phyloP scores from a whole-genome alignment of 345 rosid species.

The Melaleuca quinquenervia region DNA sequence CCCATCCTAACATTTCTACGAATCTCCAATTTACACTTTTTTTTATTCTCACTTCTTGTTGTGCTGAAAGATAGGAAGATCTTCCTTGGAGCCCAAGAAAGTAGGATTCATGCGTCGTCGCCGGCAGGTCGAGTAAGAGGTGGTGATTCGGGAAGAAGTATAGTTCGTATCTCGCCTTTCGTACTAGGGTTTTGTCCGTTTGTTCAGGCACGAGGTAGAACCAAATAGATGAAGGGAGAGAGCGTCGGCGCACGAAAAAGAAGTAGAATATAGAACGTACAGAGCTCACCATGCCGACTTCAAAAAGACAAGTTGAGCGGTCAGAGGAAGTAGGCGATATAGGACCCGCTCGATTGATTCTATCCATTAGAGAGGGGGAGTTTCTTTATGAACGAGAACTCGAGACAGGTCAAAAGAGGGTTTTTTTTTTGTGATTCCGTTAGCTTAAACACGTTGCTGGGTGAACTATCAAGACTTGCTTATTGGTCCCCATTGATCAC shows the following conservation, averaged over 20 bases:
- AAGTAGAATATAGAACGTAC: no score
- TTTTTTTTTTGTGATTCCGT: neutral
- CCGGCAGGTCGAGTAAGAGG: fast-evolving
- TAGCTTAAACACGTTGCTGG: fast-evolving
- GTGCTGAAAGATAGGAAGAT: neutral
- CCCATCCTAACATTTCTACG: no score
- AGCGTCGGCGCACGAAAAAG: fast-evolving
- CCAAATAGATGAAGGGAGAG: no score
- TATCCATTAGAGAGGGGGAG: neutral
- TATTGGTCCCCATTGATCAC: fast-evolving
- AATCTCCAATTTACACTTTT: neutral
- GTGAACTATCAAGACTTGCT: neutral
- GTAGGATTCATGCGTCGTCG: fast-evolving
- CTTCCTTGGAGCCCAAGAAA: neutral
- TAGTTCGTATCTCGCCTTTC: neutral
- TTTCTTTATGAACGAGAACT: neutral
- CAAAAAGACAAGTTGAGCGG: neutral
- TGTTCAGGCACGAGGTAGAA: neutral
- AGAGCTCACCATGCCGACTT: neutral
- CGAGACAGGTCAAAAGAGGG: no score
- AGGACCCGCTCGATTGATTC: fast-evolving
- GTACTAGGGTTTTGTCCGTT: neutral
- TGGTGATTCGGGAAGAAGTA: neutral
- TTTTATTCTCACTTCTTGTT: no score
- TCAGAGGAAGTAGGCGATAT: fast-evolving